Percentiles rank a stretch among this genome's conserved stretches.
Conservation (phyloP, 345 rosid species). For the Syzygium oleosum region DNA sequence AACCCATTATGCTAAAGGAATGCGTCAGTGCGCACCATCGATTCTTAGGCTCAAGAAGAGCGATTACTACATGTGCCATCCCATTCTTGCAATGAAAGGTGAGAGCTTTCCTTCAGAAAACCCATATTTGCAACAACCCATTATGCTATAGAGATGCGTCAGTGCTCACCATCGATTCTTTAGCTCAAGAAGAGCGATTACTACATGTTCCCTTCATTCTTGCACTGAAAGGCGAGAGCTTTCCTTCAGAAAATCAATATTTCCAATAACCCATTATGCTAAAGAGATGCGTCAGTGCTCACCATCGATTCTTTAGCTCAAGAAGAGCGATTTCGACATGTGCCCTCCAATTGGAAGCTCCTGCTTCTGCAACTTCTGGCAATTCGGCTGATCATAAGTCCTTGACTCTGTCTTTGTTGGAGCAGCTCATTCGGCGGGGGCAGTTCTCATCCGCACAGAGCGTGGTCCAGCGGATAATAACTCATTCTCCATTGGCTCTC, state of each 20-base stretch:
- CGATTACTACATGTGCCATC: not conserved
- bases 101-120: not conserved
- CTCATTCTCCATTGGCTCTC: conserved; percentile 19
- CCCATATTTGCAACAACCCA: not conserved
- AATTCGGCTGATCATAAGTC: conserved; percentile 22
- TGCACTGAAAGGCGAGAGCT: not conserved
- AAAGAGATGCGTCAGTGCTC: not conserved
- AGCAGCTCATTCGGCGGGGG: conserved; percentile 33
- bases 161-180: conserved; percentile 10
- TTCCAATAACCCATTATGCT: not conserved
- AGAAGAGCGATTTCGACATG: conserved; percentile 23
- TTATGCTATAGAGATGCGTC: not conserved
- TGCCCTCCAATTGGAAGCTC: conserved; percentile 16
- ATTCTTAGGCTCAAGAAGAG: conserved; percentile 20
- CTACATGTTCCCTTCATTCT: conserved; percentile 17
- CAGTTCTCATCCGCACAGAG: conserved; percentile 28
- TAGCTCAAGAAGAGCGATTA: conserved; percentile 19
- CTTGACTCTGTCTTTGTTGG: conserved; percentile 32
- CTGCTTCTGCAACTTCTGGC: not conserved
- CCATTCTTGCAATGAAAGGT: not conserved
- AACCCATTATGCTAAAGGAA: no score
- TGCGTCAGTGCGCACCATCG: conserved; percentile 1
- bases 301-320: conserved; percentile 13
- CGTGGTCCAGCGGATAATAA: conserved; percentile 31
- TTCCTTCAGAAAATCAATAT: not conserved